These are phyloP conservation scores for Pseudogymnoascus sp. DNA, from an alignment of 2,329 filamentous ascomycete genomes.

Conservation along the genomic window DNA sequence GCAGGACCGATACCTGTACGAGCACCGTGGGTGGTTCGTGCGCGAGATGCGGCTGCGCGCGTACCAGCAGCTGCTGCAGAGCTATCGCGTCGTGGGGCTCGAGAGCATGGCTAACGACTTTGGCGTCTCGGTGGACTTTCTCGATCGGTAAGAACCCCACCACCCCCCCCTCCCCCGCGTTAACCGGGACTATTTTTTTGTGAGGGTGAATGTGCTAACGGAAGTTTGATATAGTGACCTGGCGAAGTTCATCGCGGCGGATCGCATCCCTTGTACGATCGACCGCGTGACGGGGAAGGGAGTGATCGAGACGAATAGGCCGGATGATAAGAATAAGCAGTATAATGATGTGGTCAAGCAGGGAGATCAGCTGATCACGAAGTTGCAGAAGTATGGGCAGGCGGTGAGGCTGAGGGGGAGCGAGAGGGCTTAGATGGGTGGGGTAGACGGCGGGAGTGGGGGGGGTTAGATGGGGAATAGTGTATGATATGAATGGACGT, in stretches of 20 bases:
- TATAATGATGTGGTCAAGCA: constrained; percentile 97
- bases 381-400: constrained; percentile 98
- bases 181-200: neutral
- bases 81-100: constrained; percentile 92
- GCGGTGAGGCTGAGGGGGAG: constrained; percentile 89
- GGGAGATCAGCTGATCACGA: constrained; percentile 95
- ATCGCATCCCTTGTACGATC: constrained; percentile 92
- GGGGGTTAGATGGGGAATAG: neutral
- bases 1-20: constrained; percentile 88
- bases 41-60: constrained; percentile 95
- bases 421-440: constrained; percentile 62
- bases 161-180: neutral
- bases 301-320: constrained; percentile 95
- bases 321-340: constrained; percentile 99
- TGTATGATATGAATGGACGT: constrained; percentile 4
- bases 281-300: constrained; percentile 94
- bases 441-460: neutral
- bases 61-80: constrained; percentile 95
- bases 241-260: constrained; percentile 91
- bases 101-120: constrained; percentile 97
- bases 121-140: constrained; percentile 90
- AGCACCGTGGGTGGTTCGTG: constrained; percentile 96
- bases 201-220: constrained; percentile 12
- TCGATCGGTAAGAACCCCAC: constrained; percentile 64
- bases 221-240: constrained; percentile 57